Conservation (phyloP, 1,284 basidiomycete genomes). For the Ganoderma multipileum region DNA sequence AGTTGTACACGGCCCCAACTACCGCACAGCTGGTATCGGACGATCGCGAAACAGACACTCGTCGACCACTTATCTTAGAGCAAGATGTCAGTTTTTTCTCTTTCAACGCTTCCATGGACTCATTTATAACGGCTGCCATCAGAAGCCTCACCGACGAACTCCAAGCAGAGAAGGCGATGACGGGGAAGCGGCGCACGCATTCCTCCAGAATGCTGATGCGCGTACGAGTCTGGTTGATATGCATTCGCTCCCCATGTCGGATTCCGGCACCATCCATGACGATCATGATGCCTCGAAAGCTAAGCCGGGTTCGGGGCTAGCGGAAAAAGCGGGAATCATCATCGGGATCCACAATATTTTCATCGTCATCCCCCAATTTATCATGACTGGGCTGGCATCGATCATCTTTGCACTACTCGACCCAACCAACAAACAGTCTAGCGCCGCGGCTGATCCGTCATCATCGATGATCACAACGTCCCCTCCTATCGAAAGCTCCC, state of each 20-base stretch:
- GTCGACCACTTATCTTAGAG: constrained; percentile 33
- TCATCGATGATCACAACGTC: constrained; percentile 16
- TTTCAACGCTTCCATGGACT: constrained; percentile 39
- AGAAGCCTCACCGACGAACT: constrained; percentile 37
- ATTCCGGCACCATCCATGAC: constrained; percentile 27
- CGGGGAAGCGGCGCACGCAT: constrained; percentile 12
- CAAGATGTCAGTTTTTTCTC: constrained; percentile 42
- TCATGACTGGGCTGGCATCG: constrained; percentile 71
- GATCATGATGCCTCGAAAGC: constrained; percentile 15
- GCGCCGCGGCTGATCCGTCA: background rate
- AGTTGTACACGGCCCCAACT: constrained; percentile 2
- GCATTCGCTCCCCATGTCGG: constrained; percentile 36
- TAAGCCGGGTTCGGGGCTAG: constrained; percentile 33
- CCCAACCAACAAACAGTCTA: constrained; percentile 48
- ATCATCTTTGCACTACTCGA: constrained; percentile 76
- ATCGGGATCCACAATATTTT: constrained; percentile 93
- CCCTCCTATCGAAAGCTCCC: constrained; percentile 18
- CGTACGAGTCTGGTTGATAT: constrained; percentile 49
- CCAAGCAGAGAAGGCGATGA: constrained; percentile 23
- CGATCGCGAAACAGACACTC: background rate
- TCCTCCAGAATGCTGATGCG: constrained; percentile 55
- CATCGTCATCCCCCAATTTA: constrained; percentile 81
- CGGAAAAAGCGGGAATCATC: constrained; percentile 87
- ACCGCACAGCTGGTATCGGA: background rate
- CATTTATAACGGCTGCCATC: constrained; percentile 33